Percentiles rank a stretch among this genome's conserved stretches.
Evolutionary conservation across 148 eudicot species (phyloP).

Genomic region (Oxyria digyna): DNA sequence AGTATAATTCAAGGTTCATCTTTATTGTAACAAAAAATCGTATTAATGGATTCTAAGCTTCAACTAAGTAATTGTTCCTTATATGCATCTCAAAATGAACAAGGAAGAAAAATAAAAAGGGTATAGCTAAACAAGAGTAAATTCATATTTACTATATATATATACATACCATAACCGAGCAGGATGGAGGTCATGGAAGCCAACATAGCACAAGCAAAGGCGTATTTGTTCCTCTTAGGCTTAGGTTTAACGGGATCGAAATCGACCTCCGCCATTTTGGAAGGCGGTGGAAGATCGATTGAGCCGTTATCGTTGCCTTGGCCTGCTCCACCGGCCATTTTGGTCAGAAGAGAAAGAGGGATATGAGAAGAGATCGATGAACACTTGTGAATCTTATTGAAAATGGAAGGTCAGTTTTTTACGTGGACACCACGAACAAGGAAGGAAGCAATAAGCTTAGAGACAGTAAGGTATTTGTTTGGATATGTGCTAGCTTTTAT

Average conservation of each 20-base stretch:
- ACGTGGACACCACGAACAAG: not conserved
- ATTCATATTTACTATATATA: too few species aligned
- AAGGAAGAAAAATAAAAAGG: too few species aligned
- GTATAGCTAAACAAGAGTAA: not conserved
- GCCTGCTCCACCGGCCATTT: constrained; percentile 4
- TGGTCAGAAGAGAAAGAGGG: not conserved
- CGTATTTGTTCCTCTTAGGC: constrained; percentile 37
- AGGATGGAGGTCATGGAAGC: constrained; percentile 43
- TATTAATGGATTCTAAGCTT: too few species aligned
- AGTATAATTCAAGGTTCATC: too few species aligned
- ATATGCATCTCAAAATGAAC: too few species aligned
- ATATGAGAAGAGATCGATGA: too few species aligned
- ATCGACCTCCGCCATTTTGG: not conserved
- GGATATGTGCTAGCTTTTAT: not conserved
- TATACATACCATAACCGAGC: constrained; percentile 36
- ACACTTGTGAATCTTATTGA: too few species aligned
- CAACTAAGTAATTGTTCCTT: too few species aligned
- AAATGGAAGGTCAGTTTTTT: too few species aligned
- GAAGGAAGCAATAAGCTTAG: not conserved
- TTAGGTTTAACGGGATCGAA: constrained; percentile 22
- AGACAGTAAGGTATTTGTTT: not conserved
- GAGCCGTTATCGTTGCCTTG: too few species aligned
- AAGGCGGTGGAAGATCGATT: not conserved
- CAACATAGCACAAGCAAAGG: constrained; percentile 32
- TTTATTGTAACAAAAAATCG: too few species aligned